Percentiles rank a stretch among this genome's conserved stretches.
Evolutionary conservation across 2,329 filamentous ascomycete genomes (phyloP).

Genomic region (Beauveria caledonica): DNA sequence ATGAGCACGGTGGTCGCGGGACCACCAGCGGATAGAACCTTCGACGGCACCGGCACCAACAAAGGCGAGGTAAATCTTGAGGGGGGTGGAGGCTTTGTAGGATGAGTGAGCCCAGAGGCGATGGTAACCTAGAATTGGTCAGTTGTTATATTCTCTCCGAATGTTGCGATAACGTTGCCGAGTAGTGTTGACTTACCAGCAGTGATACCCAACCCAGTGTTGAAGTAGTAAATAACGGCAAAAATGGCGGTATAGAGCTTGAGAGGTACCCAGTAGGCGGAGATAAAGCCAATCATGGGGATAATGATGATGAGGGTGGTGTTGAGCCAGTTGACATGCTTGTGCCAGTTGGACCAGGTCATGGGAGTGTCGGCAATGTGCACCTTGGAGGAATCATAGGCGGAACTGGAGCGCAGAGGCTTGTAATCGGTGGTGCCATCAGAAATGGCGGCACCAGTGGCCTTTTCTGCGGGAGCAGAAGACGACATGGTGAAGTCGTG

Average conservation of each 20-base stretch:
- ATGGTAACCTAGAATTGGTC: constrained; percentile 33
- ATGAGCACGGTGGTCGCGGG: constrained; percentile 76
- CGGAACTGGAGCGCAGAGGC: constrained; percentile 34
- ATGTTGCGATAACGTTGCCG: too few species aligned
- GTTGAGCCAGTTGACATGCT: constrained; percentile 93
- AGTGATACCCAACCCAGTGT: constrained; percentile 72
- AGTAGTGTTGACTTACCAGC: constrained; percentile 46
- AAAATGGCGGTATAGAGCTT: constrained; percentile 64
- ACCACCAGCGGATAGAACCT: constrained; percentile 85
- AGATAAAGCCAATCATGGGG: constrained; percentile 64
- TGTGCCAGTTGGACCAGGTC: constrained; percentile 77
- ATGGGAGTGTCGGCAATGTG: constrained; percentile 81
- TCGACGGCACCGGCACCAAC: constrained; percentile 77
- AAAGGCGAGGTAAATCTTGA: constrained; percentile 75
- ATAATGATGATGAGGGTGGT: constrained; percentile 71
- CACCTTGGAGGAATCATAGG: constrained; percentile 57
- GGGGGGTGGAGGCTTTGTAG: constrained; percentile 67
- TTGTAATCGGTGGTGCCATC: constrained; percentile 51
- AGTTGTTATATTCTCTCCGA: background rate
- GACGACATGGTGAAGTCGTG: constrained; percentile 8
- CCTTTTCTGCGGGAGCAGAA: constrained; percentile 11
- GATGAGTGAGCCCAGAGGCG: constrained; percentile 81
- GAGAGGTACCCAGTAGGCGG: constrained; percentile 71
- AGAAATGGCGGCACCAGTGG: constrained; percentile 34
- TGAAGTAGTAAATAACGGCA: constrained; percentile 73